Evolutionary conservation across 345 rosid species (phyloP), one percentile per base, ranked within the genome.

Genomic region (Pistacia vera): DNA sequence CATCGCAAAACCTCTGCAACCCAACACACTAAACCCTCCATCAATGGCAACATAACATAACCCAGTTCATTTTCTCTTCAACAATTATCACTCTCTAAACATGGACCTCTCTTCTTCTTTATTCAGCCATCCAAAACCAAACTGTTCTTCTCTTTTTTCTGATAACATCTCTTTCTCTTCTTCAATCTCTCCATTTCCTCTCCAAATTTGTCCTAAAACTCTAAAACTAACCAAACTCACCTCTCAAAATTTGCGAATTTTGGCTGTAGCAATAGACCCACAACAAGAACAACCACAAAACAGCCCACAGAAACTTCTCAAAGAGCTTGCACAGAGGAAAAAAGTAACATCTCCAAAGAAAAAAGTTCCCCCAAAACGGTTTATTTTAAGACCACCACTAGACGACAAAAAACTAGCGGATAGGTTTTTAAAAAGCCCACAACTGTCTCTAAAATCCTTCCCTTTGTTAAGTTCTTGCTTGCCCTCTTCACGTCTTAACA

Each of bases 261-360:
- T 64, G 54, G 85, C 89, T 0, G 91, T 92, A 0, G 88, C 95
- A 5, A 74, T 88, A 1, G 96, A 88, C 78, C 88, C 96, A 61
- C 80, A 87, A 49, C 80, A 87, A 61, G 90, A 86, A 0, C 86
- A 85, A 60, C 97, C 99, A 16, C 81, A 73, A 66, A 89, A 91
- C 79, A 93, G 92, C 83, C 98, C 99, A 2, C 97, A 92, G 63
- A 83, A 97, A 56, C 95, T 96, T 1, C 95, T 96, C 80, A 96
- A 96, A 80, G 99, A 93, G 89, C 93, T 96, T 4, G 90, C 89
- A 1, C 93, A 96, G 79, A 94, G 98, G 67, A 96, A 89, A 81
- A 89, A 79, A 73, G 68, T 83, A 9, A 86, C 88, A 2, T 80
- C 86, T 35, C 97, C 98, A 0, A 93, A 86, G 87, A 92, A 87